Conservation (phyloP, 148 eudicot genomes). For the Chenopodium berlandieri region DNA sequence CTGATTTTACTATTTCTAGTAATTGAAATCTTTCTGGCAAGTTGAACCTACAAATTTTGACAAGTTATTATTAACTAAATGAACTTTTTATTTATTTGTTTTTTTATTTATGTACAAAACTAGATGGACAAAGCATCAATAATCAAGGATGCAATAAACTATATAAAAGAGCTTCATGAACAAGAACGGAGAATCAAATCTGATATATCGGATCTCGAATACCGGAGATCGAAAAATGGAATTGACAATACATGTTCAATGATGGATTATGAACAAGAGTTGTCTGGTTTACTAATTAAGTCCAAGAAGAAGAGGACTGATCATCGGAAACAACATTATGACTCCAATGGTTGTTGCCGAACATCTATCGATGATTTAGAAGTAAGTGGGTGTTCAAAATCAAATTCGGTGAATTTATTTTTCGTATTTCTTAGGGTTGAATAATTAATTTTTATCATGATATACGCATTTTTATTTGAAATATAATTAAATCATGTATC, state of each 20-base stretch:
- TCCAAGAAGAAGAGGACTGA: constrained; percentile 47
- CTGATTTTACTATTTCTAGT: background rate
- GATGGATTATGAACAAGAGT: constrained; percentile 31
- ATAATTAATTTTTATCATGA: no score
- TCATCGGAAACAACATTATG: constrained; percentile 16
- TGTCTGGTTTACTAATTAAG: background rate
- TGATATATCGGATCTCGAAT: constrained; percentile 58
- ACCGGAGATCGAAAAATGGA: constrained; percentile 19
- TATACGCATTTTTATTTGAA: no score
- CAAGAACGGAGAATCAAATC: constrained; percentile 51
- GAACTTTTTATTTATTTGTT: background rate
- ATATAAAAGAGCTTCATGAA: constrained; percentile 63
- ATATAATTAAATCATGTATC: no score
- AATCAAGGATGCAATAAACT: constrained; percentile 72
- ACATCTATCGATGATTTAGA: constrained; percentile 57
- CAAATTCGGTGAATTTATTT: background rate
- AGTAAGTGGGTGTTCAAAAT: constrained; percentile 46
- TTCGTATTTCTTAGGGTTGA: background rate
- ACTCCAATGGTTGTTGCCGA: constrained; percentile 22
- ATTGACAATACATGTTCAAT: constrained; percentile 12
- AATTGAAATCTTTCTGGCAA: background rate
- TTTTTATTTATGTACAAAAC: background rate
- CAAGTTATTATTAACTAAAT: background rate
- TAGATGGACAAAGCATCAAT: constrained; percentile 96
- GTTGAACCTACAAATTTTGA: background rate